Percentiles rank a stretch among this genome's conserved stretches.
Conservation (phyloP, 2,329 filamentous ascomycete genomes). For the Pochonia chlamydosporia region DNA sequence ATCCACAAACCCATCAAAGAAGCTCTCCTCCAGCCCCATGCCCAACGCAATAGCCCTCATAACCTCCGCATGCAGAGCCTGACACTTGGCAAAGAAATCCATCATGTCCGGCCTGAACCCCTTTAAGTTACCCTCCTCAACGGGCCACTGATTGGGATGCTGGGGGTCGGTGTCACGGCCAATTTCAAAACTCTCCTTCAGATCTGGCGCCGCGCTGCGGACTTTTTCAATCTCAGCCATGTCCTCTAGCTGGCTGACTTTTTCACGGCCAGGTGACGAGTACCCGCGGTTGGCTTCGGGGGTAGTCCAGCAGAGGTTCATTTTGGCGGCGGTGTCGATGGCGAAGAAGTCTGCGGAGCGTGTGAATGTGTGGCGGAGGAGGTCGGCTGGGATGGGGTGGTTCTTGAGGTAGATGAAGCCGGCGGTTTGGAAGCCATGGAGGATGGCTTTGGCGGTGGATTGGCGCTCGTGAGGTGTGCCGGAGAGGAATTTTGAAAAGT, state of each 20-base stretch:
- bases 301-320: slow-evolving; percentile 63
- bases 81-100: slow-evolving; percentile 68
- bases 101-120: slow-evolving; percentile 70
- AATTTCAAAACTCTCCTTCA: slow-evolving; percentile 63
- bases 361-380: slow-evolving; percentile 57
- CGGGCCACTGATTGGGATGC: slow-evolving; percentile 73
- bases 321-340: slow-evolving; percentile 56
- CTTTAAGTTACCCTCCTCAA: slow-evolving; percentile 35
- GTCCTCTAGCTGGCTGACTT: slow-evolving; percentile 55
- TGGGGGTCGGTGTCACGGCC: slow-evolving; percentile 53
- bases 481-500: slow-evolving; percentile 68
- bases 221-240: slow-evolving; percentile 50
- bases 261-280: slow-evolving; percentile 63
- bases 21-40: slow-evolving; percentile 63
- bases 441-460: slow-evolving; percentile 63
- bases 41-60: slow-evolving; percentile 84
- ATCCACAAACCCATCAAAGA: slow-evolving; percentile 72
- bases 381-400: slow-evolving; percentile 60
- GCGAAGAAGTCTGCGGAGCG: slow-evolving; percentile 67
- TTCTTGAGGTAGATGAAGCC: slow-evolving; percentile 88
- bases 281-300: slow-evolving; percentile 71
- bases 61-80: slow-evolving; percentile 66
- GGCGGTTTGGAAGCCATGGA: slow-evolving; percentile 74
- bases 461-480: slow-evolving; percentile 55
- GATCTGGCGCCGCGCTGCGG: slow-evolving; percentile 53